These are phyloP conservation scores for Fusarium floridanum DNA, from an alignment of 2,329 filamentous ascomycete genomes.

Conservation along the genomic window DNA sequence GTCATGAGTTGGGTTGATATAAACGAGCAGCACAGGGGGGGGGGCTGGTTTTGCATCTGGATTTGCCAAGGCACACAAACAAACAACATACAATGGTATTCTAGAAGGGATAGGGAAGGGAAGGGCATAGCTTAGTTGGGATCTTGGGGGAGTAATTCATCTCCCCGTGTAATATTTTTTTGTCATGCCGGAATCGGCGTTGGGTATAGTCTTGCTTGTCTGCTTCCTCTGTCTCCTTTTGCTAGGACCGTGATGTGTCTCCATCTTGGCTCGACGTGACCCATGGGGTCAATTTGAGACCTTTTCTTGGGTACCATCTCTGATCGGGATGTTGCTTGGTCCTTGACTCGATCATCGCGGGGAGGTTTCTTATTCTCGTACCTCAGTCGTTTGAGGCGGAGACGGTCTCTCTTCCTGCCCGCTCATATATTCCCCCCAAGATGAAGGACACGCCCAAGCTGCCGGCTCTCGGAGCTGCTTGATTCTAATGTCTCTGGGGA, in stretches of 20 bases:
- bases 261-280: neutral
- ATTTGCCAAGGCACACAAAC: conserved; percentile 29
- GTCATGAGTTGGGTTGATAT: conserved; percentile 13
- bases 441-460: neutral
- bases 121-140: conserved; percentile 20
- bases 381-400: neutral
- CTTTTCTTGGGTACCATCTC: neutral
- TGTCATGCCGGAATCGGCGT: conserved; percentile 38
- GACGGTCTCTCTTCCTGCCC: neutral
- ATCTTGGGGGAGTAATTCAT: neutral
- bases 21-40: conserved; percentile 25
- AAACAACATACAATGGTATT: conserved; percentile 23
- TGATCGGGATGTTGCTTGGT: neutral
- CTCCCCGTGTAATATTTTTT: conserved; percentile 36
- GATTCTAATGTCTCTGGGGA: neutral
- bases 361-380: neutral
- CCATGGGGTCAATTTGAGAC: neutral
- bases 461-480: neutral
- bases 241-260: conserved; percentile 4
- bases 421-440: neutral
- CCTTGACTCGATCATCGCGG: neutral
- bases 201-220: conserved; percentile 35
- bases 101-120: conserved; percentile 14
- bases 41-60: conserved; percentile 21
- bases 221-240: conserved; percentile 6